These are phyloP conservation scores for Tetrapisispora namnaoensis DNA, from an alignment of 805 yeast species.

Conservation along the genomic window DNA sequence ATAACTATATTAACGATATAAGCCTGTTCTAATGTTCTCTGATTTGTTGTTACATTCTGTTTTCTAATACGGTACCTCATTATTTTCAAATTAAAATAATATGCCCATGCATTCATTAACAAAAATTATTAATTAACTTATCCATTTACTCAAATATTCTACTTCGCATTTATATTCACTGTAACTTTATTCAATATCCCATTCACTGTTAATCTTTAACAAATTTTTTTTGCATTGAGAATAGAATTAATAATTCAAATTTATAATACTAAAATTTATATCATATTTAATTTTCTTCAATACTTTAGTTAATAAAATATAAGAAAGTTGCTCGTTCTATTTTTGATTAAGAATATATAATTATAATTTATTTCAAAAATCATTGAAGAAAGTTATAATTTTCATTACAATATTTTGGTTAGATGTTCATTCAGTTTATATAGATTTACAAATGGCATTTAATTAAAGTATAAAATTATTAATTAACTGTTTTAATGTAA, in stretches of 20 bases:
- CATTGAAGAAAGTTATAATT: too few relatives aligned
- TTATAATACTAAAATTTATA: too few relatives aligned
- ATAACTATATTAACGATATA: conserved; percentile 5
- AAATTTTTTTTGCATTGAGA: too few relatives aligned
- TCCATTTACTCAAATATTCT: not conserved
- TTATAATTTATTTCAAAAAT: too few relatives aligned
- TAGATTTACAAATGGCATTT: not conserved
- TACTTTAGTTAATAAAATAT: too few relatives aligned
- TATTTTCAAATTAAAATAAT: conserved; percentile 10
- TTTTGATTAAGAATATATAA: too few relatives aligned
- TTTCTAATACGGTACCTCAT: too few relatives aligned
- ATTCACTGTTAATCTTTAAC: not conserved
- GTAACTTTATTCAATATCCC: not conserved
- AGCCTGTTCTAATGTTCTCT: not conserved
- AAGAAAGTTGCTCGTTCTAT: too few relatives aligned
- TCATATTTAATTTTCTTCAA: not conserved
- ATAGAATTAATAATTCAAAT: too few relatives aligned
- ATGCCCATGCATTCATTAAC: not conserved
- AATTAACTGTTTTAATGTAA: not conserved
- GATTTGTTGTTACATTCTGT: not conserved
- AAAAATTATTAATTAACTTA: not conserved
- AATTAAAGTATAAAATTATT: not conserved
- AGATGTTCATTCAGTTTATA: too few relatives aligned
- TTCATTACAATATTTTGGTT: too few relatives aligned
- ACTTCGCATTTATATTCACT: not conserved